Percentiles rank a stretch among this genome's conserved stretches.
phyloP scores from a whole-genome alignment of 179 eudicot species.

The Camellia oleifera region DNA sequence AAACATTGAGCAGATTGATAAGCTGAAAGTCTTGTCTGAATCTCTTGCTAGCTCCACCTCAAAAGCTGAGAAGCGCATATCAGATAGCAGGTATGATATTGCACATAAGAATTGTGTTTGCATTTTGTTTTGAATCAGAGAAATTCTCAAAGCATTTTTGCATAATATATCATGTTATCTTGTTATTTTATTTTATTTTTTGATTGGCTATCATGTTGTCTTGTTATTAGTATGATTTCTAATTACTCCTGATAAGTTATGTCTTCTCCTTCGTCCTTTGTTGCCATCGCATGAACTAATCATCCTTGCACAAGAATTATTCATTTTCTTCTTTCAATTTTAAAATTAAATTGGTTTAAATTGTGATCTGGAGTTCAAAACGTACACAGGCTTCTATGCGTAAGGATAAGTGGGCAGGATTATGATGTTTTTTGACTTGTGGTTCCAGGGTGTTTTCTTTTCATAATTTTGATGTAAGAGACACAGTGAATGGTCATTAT shows the following conservation, averaged over 20 bases:
- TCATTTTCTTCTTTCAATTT: neutral
- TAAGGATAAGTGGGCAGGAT: neutral
- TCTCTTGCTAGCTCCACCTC: conserved; percentile 82
- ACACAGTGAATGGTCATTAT: neutral
- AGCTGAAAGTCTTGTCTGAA: conserved; percentile 85
- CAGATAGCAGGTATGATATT: conserved; percentile 70
- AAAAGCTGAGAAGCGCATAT: conserved; percentile 88
- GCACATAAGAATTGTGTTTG: neutral
- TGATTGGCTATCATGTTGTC: neutral
- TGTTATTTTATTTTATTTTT: neutral
- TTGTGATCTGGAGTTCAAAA: neutral
- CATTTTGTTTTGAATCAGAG: neutral
- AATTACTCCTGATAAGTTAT: neutral
- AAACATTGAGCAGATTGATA: conserved; percentile 65
- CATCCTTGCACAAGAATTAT: neutral
- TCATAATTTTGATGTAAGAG: neutral
- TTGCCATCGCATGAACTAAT: neutral
- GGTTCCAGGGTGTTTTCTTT: neutral
- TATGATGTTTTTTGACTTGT: neutral
- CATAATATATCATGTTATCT: neutral
- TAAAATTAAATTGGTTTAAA: neutral
- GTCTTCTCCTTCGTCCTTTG: neutral
- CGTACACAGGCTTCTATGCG: neutral
- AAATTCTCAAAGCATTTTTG: conserved; percentile 7
- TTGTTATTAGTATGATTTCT: neutral